Base-by-base conservation (phyloP, 2,329 filamentous ascomycete species). In the Alternaria angustiovoidea region DNA sequence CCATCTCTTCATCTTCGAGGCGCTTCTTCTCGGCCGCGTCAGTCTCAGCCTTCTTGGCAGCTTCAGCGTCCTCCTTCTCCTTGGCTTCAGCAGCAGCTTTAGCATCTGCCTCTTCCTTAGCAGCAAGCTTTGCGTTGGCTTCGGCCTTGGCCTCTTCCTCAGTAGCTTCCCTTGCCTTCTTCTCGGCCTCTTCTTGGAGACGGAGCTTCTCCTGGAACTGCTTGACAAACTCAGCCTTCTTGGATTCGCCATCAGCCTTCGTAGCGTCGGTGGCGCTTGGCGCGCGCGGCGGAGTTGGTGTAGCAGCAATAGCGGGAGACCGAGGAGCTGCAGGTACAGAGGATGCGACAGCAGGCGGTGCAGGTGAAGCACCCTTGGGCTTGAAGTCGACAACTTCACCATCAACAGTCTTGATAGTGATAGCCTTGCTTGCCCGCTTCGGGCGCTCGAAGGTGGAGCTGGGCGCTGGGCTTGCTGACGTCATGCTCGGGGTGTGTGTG, bases 401-500 rank as follows among this genome's bases (percentile, higher is more conserved):
- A 57, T 89, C 86, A 30, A 90, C 38, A 73, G 93, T 92, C 84
- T 93, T 96, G 83, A 97, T 97, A 49, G 89, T 84, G 66, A 97
- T 91, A 1, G 90, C 89, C 48, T 88, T 89, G 78, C 87, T 93
- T 83, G 90, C 92, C 51, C 82, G 70, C 84, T 87, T 75, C 16
- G 79, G 89, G 61, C 87, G 87, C 62, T 89, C 85, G 63, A 89
- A 88, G 66, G 87, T 85, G 6, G 85, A 84, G 63, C 87, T 87
- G 36, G 88, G 84, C 24, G 85, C 86, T 34, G 89, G 86, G 60
- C 84, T 85, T 82, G 84, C 76, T 79, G 88, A 83, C 39, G 80
- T 79, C 58, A 73, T 88, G 82, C 79, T 89, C 78, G 79, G 81
- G 79, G 75, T 87, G 67, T 85, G 82, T 77, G 75, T 87, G 68